Conservation (phyloP, 2,329 filamentous ascomycete genomes). For the Thermochaetoides dissita region DNA sequence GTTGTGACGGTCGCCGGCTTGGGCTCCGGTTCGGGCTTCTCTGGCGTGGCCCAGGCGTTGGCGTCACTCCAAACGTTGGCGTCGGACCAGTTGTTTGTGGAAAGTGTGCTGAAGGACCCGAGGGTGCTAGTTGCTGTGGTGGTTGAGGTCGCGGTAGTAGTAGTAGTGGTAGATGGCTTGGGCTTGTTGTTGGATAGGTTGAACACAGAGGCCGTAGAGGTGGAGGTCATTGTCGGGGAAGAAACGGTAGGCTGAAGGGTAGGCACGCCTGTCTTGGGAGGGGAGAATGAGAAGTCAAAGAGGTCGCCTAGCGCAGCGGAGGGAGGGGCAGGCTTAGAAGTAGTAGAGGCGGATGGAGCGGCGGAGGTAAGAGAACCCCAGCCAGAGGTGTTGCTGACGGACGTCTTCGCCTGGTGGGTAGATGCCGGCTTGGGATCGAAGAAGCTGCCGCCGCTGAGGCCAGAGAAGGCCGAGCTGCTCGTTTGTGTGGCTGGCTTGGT, state of each 20-base stretch:
- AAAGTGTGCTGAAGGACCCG: slow-evolving; percentile 25
- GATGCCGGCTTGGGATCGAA: slow-evolving; percentile 58
- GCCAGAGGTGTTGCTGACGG: slow-evolving; percentile 46
- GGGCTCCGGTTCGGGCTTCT: slow-evolving; percentile 27
- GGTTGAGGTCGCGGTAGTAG: slow-evolving; percentile 19
- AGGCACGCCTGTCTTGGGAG: slow-evolving; percentile 31
- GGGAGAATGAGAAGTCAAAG: slow-evolving; percentile 56
- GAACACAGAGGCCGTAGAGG: slow-evolving; percentile 54
- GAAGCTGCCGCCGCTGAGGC: slow-evolving; percentile 61
- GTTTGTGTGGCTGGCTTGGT: slow-evolving; percentile 21
- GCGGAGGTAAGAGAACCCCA: slow-evolving; percentile 47
- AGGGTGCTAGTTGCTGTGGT: slow-evolving; percentile 23
- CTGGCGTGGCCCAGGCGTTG: slow-evolving; percentile 61
- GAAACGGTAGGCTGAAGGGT: slow-evolving; percentile 25
- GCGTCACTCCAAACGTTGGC: slow-evolving; percentile 67
- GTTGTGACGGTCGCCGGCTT: slow-evolving; percentile 23
- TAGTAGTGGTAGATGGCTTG: slow-evolving; percentile 29
- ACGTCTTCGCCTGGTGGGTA: slow-evolving; percentile 35
- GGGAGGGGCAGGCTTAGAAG: slow-evolving; percentile 24
- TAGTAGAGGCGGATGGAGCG: slow-evolving; percentile 27
- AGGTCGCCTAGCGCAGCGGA: slow-evolving; percentile 60
- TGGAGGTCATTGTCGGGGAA: slow-evolving; percentile 27
- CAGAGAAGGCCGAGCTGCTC: slow-evolving; percentile 30
- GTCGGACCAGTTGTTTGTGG: slow-evolving; percentile 24
- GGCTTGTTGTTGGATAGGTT: slow-evolving; percentile 52